Evolutionary conservation across 148 eudicot species (phyloP).

Genomic region (Rhododendron williamsianum): DNA sequence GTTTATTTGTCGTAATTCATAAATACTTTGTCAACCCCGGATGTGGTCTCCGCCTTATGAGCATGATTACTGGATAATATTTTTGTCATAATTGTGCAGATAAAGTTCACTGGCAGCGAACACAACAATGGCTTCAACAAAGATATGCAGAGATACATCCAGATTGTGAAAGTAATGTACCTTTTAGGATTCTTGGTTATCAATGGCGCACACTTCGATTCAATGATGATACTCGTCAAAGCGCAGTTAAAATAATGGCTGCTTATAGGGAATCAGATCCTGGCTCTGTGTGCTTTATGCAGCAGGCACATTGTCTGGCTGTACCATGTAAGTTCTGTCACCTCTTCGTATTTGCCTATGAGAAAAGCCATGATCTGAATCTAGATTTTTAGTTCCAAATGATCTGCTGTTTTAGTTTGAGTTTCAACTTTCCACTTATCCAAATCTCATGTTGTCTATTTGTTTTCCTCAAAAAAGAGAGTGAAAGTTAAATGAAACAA

Average conservation of each 20-base stretch:
- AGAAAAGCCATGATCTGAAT: neutral
- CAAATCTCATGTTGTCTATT: neutral
- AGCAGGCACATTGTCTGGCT: slow-evolving; percentile 83
- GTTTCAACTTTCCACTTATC: slow-evolving; percentile 1
- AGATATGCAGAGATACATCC: slow-evolving; percentile 54
- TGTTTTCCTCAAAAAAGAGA: too few species aligned
- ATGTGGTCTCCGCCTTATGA: neutral
- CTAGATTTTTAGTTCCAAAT: neutral
- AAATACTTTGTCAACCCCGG: neutral
- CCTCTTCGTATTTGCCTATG: neutral
- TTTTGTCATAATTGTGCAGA: slow-evolving; percentile 32
- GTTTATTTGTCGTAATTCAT: neutral
- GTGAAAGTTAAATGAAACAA: too few species aligned
- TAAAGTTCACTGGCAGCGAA: slow-evolving; percentile 50
- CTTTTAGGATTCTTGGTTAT: slow-evolving; percentile 64
- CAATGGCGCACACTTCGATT: slow-evolving; percentile 96
- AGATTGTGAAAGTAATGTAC: slow-evolving; percentile 22
- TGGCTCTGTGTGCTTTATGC: slow-evolving; percentile 51
- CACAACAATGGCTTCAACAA: slow-evolving; percentile 61
- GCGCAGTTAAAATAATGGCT: slow-evolving; percentile 81
- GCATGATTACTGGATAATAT: neutral
- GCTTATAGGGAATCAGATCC: slow-evolving; percentile 58
- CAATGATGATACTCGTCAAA: slow-evolving; percentile 80
- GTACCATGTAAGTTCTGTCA: slow-evolving; percentile 58
- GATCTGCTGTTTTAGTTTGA: neutral